Conservation (phyloP, 768 basidiomycete genomes). For the Leccinum sublutescens region DNA sequence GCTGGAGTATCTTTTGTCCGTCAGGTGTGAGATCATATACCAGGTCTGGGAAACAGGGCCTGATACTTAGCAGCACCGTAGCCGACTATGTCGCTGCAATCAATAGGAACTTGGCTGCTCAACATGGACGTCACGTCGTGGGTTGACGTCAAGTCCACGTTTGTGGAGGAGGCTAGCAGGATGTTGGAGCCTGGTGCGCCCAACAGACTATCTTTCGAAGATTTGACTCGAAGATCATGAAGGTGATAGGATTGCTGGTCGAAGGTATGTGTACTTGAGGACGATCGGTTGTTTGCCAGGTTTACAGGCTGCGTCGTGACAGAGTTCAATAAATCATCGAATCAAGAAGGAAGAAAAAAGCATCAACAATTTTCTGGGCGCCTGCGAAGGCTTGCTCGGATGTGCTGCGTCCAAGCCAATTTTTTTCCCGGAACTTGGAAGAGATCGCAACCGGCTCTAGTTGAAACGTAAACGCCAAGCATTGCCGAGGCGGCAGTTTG, state of each 20-base stretch:
- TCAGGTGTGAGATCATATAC: background rate
- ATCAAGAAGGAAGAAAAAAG: too few relatives aligned
- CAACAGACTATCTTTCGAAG: background rate
- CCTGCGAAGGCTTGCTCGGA: too few relatives aligned
- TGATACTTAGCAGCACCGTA: background rate
- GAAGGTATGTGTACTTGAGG: too few relatives aligned
- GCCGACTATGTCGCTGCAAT: background rate
- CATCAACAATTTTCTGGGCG: background rate
- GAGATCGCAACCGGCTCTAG: background rate
- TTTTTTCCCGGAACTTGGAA: too few relatives aligned
- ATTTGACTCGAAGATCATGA: background rate
- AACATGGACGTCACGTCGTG: background rate
- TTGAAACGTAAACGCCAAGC: background rate
- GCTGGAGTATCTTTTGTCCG: background rate
- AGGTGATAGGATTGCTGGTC: background rate
- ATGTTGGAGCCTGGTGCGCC: background rate
- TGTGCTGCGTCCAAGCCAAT: too few relatives aligned
- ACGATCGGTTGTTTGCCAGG: background rate
- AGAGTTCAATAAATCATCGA: too few relatives aligned
- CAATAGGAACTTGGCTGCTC: background rate
- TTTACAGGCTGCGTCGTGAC: background rate
- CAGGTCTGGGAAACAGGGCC: background rate
- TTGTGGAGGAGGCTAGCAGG: background rate
- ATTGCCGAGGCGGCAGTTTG: slow-evolving; percentile 6
- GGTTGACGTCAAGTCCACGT: background rate